Conservation (phyloP, 164 flowering plant genomes). For the Aristolochia californica region DNA sequence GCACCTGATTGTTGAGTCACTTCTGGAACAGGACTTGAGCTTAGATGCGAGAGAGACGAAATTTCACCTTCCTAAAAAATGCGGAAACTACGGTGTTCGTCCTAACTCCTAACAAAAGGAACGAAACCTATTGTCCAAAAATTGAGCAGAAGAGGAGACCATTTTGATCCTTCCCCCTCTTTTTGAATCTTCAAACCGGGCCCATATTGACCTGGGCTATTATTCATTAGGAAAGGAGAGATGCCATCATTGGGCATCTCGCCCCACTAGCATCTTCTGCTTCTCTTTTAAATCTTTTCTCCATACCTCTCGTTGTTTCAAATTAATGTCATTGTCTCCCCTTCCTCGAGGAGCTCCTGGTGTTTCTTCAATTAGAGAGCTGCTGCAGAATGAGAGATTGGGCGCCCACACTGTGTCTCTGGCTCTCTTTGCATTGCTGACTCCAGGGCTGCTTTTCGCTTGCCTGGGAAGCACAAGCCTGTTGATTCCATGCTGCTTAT, state of each 20-base stretch:
- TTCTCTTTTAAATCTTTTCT: background rate
- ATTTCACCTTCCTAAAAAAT: too few species aligned
- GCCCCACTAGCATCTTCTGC: background rate
- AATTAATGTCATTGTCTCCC: too few species aligned
- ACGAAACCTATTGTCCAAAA: too few species aligned
- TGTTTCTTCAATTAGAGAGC: background rate
- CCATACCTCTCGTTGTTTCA: background rate
- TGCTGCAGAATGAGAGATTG: conserved; percentile 49
- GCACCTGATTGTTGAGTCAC: too few species aligned
- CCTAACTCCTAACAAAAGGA: too few species aligned
- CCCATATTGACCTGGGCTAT: too few species aligned
- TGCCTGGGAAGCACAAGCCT: conserved; percentile 58
- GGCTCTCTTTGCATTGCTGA: conserved; percentile 55
- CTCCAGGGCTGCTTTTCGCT: conserved; percentile 59
- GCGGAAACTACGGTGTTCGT: too few species aligned
- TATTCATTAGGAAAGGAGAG: too few species aligned
- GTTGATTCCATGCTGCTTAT: conserved; percentile 60
- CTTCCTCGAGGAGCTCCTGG: background rate
- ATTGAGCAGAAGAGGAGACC: too few species aligned
- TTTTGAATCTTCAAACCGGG: too few species aligned
- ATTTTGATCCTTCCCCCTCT: too few species aligned
- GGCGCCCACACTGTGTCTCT: conserved; percentile 60
- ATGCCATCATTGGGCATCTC: conserved; percentile 1
- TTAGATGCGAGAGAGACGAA: too few species aligned
- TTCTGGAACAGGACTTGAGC: background rate